These are phyloP conservation scores for Astrothelium macrocarpum DNA, from an alignment of 495 filamentous ascomycete genomes.

Conservation along the genomic window DNA sequence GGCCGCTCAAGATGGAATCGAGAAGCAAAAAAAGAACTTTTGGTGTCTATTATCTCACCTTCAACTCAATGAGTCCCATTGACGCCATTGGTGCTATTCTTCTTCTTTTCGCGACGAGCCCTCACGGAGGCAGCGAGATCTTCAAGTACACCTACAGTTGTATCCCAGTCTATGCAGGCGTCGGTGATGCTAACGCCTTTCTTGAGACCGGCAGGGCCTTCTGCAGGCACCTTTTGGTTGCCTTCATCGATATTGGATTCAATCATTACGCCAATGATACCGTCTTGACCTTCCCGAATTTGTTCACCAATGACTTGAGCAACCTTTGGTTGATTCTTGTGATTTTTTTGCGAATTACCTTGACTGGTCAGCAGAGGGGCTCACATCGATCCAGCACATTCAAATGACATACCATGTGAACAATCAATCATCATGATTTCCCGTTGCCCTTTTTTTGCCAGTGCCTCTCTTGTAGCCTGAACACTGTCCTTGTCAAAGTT, in stretches of 20 bases:
- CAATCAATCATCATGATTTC: conserved; percentile 96
- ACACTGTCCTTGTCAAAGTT: conserved; percentile 88
- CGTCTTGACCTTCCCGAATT: conserved; percentile 74
- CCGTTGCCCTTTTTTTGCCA: conserved; percentile 77
- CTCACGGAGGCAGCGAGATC: conserved; percentile 77
- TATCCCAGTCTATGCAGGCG: conserved; percentile 92
- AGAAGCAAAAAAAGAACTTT: neutral
- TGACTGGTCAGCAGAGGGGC: neutral
- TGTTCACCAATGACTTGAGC: conserved; percentile 75
- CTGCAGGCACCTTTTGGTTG: conserved; percentile 74
- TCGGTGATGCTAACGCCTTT: conserved; percentile 96
- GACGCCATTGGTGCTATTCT: conserved; percentile 12
- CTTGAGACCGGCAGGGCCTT: conserved; percentile 62
- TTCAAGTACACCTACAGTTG: conserved; percentile 75
- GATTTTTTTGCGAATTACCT: conserved; percentile 68
- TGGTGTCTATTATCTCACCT: neutral
- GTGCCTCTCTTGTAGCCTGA: conserved; percentile 61
- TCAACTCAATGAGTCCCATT: conserved; percentile 16
- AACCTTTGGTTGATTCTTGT: conserved; percentile 87
- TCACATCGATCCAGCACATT: conserved; percentile 6
- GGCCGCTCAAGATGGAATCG: neutral
- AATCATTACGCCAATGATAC: conserved; percentile 95
- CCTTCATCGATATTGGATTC: conserved; percentile 97
- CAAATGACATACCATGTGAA: conserved; percentile 60
- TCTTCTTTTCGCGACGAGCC: conserved; percentile 47